phyloP scores from a whole-genome alignment of 2,329 filamentous ascomycete genomes.

The Spiromastix sp. region DNA sequence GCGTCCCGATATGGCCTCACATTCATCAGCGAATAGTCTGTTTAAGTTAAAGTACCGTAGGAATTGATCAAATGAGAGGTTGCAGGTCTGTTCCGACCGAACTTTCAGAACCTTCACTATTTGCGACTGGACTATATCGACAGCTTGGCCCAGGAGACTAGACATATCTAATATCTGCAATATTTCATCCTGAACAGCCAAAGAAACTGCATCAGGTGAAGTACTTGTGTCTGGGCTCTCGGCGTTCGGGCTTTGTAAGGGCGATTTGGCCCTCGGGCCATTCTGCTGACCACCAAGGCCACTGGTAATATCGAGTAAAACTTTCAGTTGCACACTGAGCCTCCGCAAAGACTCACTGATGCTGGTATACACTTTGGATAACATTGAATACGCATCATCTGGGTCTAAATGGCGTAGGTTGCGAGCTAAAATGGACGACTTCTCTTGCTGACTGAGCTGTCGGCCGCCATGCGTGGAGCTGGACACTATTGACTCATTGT shows the following conservation, averaged over 20 bases:
- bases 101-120: slow-evolving; percentile 55
- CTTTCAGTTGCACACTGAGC: slow-evolving; percentile 82
- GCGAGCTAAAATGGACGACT: slow-evolving; percentile 75
- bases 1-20: slow-evolving; percentile 54
- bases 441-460: slow-evolving; percentile 70
- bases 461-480: slow-evolving; percentile 65
- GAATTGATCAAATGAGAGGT: slow-evolving; percentile 46
- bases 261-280: slow-evolving; percentile 26
- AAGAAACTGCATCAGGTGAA: slow-evolving; percentile 17
- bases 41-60: slow-evolving; percentile 54
- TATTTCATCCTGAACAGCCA: slow-evolving; percentile 45
- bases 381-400: slow-evolving; percentile 72
- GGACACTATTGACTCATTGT: slow-evolving; percentile 81
- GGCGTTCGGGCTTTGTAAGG: slow-evolving; percentile 33
- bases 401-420: slow-evolving; percentile 78
- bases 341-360: slow-evolving; percentile 79
- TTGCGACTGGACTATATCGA: slow-evolving; percentile 55
- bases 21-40: slow-evolving; percentile 55
- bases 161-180: slow-evolving; percentile 56
- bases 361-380: slow-evolving; percentile 73
- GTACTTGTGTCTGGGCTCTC: slow-evolving; percentile 30
- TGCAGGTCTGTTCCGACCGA: slow-evolving; percentile 48
- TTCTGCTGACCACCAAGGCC: slow-evolving; percentile 8
- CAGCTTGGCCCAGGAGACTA: slow-evolving; percentile 54
- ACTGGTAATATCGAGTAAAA: slow-evolving; percentile 88